Evolutionary conservation across 305 asterid species (phyloP).

Genomic region (Andrographis paniculata): DNA sequence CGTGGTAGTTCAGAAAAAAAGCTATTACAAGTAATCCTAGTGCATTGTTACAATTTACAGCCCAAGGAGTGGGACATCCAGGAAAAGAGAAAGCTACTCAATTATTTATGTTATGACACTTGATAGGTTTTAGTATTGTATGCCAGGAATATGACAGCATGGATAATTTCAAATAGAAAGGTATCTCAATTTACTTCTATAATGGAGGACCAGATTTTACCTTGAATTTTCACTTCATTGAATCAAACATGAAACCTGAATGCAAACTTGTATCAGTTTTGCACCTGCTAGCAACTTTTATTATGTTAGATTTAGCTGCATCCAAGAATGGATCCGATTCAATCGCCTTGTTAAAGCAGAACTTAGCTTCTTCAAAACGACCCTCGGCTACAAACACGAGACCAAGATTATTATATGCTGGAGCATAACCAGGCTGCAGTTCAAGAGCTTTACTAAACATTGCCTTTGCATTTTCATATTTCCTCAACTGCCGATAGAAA

Average conservation of each 20-base stretch:
- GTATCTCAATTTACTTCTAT: no score
- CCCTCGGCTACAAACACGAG: constrained; percentile 90
- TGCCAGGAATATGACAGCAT: no score
- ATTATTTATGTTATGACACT: no score
- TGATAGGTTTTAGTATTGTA: no score
- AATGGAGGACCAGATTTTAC: no score
- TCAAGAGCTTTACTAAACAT: constrained; percentile 89
- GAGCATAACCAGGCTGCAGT: constrained; percentile 90
- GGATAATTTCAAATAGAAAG: no score
- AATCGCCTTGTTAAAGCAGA: constrained; percentile 76
- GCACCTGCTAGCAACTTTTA: constrained; percentile 47
- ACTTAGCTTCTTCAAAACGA: constrained; percentile 65
- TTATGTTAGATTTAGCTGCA: constrained; percentile 79
- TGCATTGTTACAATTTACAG: no score
- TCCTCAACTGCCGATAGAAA: constrained; percentile 61
- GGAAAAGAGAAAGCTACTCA: no score
- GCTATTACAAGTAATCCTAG: no score
- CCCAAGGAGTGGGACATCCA: no score
- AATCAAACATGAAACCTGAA: constrained; percentile 19
- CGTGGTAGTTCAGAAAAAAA: no score
- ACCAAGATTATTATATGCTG: constrained; percentile 94
- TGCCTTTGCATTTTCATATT: constrained; percentile 69
- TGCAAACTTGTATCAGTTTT: constrained; percentile 30
- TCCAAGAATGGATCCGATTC: constrained; percentile 76
- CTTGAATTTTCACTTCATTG: constrained; percentile 11